Evolutionary conservation across 2,329 filamentous ascomycete species (phyloP).

Genomic region (Fusarium setosum): DNA sequence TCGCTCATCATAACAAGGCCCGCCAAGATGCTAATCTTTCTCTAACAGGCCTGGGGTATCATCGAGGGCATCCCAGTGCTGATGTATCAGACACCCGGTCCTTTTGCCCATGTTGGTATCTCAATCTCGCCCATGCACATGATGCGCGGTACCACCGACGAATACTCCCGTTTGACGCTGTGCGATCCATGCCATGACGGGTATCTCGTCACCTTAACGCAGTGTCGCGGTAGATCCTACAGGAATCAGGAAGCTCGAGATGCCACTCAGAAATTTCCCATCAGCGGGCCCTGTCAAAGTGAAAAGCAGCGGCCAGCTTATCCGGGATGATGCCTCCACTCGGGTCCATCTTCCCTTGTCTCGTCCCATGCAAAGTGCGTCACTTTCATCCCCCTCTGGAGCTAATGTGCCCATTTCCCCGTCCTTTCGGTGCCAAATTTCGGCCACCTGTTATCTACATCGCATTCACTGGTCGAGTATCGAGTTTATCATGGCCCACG

Average conservation of each 20-base stretch:
- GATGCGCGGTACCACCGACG: not conserved
- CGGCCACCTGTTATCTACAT: constrained; percentile 4
- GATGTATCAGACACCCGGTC: constrained; percentile 32
- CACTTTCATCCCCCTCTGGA: constrained; percentile 26
- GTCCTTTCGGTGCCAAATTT: constrained; percentile 5
- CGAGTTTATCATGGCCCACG: constrained; percentile 8
- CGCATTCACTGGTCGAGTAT: constrained; percentile 12
- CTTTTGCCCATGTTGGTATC: constrained; percentile 32
- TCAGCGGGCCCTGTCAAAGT: too few species aligned
- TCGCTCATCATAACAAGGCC: constrained; percentile 11
- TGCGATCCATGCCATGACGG: constrained; percentile 16
- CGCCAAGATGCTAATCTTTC: constrained; percentile 34
- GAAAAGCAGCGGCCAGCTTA: constrained; percentile 26
- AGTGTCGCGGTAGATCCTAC: not conserved
- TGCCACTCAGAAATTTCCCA: not conserved
- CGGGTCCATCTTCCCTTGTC: constrained; percentile 13
- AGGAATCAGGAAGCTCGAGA: not conserved
- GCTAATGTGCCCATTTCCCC: constrained; percentile 28
- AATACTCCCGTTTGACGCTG: constrained; percentile 5
- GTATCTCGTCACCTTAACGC: not conserved
- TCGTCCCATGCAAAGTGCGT: constrained; percentile 34
- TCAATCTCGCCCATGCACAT: constrained; percentile 17
- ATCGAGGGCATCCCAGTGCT: constrained; percentile 17
- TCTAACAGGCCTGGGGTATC: constrained; percentile 10
- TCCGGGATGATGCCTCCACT: constrained; percentile 13